Conservation (phyloP, 2,329 filamentous ascomycete species). For the Fusarium sp. region DNA sequence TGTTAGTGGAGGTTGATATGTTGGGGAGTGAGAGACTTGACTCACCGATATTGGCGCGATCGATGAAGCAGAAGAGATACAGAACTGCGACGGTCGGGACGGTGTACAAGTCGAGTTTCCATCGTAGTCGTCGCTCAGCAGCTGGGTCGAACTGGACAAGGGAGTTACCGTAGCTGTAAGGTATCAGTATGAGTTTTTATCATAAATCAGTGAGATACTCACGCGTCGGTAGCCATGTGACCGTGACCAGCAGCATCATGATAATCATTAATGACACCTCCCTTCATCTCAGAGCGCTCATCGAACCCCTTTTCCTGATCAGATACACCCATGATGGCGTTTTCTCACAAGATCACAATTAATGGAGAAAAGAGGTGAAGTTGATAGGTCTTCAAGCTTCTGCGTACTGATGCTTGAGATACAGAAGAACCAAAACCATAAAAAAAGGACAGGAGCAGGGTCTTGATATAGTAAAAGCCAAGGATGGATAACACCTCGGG, state of each 20-base stretch:
- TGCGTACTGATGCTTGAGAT: constrained; percentile 18
- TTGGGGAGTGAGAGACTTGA: not conserved
- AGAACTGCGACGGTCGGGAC: constrained; percentile 71
- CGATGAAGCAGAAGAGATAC: constrained; percentile 78
- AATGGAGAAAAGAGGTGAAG: not conserved
- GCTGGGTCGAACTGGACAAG: constrained; percentile 39
- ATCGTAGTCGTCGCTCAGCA: constrained; percentile 64
- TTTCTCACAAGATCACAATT: not conserved
- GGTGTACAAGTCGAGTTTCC: constrained; percentile 72
- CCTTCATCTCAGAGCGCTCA: constrained; percentile 34
- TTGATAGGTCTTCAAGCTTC: not conserved
- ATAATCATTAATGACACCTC: constrained; percentile 13
- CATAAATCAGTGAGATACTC: not conserved
- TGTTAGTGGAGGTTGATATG: not conserved
- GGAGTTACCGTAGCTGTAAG: constrained; percentile 35
- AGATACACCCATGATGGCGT: constrained; percentile 27
- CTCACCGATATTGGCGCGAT: constrained; percentile 75
- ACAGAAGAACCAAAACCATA: not conserved
- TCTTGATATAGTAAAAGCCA: constrained; percentile 29
- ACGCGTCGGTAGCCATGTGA: constrained; percentile 37
- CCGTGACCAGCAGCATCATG: constrained; percentile 36
- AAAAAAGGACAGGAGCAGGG: constrained; percentile 8
- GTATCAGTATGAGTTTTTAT: not conserved
- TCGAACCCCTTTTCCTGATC: constrained; percentile 37
- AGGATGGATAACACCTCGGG: constrained; percentile 33